These are phyloP conservation scores for Helotiales sp. DNA, from an alignment of 2,329 filamentous ascomycete genomes.

Conservation along the genomic window DNA sequence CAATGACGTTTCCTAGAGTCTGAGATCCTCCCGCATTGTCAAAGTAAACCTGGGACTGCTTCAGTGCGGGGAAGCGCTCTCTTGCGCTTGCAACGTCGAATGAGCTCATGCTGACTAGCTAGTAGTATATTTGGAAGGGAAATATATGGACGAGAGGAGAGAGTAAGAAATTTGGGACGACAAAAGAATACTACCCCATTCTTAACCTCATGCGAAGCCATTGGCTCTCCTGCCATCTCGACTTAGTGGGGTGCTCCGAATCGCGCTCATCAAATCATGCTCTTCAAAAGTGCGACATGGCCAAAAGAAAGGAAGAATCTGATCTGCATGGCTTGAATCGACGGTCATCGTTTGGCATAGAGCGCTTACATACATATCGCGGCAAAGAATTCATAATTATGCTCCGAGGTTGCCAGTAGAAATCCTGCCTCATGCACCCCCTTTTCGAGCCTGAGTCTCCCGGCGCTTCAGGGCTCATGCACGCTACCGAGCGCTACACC, in stretches of 20 bases:
- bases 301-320: not conserved
- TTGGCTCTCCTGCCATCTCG: not conserved
- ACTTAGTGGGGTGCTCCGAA: not conserved
- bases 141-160: not conserved
- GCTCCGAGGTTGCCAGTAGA: slow-evolving; percentile 12
- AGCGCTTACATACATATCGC: slow-evolving; percentile 30
- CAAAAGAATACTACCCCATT: slow-evolving; percentile 2
- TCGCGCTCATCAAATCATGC: not conserved
- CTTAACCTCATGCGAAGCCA: not conserved
- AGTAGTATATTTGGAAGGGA: not conserved
- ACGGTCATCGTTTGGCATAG: slow-evolving; percentile 5
- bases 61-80: slow-evolving; percentile 66
- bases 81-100: slow-evolving; percentile 59
- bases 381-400: slow-evolving; percentile 17
- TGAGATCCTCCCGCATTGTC: slow-evolving; percentile 81
- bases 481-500: slow-evolving; percentile 1
- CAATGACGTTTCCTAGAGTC: slow-evolving; percentile 63
- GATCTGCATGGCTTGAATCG: not conserved
- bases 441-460: slow-evolving; percentile 19
- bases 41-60: slow-evolving; percentile 67
- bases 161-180: not conserved
- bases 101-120: slow-evolving; percentile 24
- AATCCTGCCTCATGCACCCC: slow-evolving; percentile 13
- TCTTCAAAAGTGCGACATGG: not conserved
- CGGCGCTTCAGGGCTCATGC: slow-evolving; percentile 29